Evolutionary conservation across 1,139 yeast genomes (phyloP), one percentile per base, ranked within the genome.

Genomic region (Pichia sp.): DNA sequence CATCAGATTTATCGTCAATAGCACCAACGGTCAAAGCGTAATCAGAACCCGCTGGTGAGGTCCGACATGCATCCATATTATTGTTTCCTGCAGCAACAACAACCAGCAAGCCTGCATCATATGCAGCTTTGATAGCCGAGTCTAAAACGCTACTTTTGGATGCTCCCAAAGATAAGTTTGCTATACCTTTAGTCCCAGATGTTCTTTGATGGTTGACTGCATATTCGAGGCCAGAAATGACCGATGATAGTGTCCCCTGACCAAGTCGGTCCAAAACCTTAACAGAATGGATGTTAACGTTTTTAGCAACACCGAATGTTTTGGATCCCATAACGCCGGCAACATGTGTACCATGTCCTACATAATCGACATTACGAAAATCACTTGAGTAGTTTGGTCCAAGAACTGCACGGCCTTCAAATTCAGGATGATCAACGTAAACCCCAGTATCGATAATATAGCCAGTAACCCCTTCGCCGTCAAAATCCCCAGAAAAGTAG

Each of bases 51-150:
- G 58, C 60, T 0, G 59, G 60, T 34, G 93, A 81, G 11, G 80
- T 72, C 43, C 68, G 56, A 52, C 96, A 86, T 0, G 96, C 93
- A 53, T 85, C 76, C 14, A 71, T 58, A 49, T 82, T 79, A 25
- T 80, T 69, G 55, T 87, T 87, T 1, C 96, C 96, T 1, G 95
- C 96, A 0, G 96, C 95, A 3, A 72, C 93, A n/a, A 85, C 85
- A 19, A 85, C 67, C 1, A 85, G 74, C 30, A 88, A 53, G 0
- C 95, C 96, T 1, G 81, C 68, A 12, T 72, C 67, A 9, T 66
- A 64, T 0, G 91, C 86, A 14, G 83, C 88, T 44, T 72, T 69
- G 2, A 87, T 69, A 0, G 94, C 96, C 26, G 69, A 65, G 50
- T 85, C 84, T 42, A 87, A 63, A 3, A 84, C 70, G 1, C 66